Evolutionary conservation across 768 basidiomycete genomes (phyloP).

Genomic region (Megacollybia marginata): DNA sequence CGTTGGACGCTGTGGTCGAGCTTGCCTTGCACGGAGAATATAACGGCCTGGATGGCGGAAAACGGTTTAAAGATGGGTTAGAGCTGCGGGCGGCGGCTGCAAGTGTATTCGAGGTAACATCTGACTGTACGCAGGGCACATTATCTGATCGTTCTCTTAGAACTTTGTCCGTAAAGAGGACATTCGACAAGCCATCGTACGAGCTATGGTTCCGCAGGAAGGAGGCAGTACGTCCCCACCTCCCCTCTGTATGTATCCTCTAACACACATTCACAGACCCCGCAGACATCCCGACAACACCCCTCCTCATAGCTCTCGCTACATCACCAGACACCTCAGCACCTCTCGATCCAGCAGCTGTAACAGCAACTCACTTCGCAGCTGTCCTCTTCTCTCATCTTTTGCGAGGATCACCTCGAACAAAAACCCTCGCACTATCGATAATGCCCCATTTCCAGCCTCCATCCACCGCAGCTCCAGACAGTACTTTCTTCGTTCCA

Average conservation of each 20-base stretch:
- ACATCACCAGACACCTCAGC: conserved; percentile 50
- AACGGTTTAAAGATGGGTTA: conserved; percentile 56
- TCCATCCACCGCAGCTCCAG: conserved; percentile 14
- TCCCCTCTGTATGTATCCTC: neutral
- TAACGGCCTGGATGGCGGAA: conserved; percentile 54
- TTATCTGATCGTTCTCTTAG: conserved; percentile 22
- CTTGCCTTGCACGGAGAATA: conserved; percentile 86
- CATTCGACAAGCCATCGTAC: conserved; percentile 58
- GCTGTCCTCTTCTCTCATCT: conserved; percentile 76
- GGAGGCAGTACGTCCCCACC: conserved; percentile 25
- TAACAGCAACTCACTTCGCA: conserved; percentile 66
- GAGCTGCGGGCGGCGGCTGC: conserved; percentile 75
- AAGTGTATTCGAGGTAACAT: conserved; percentile 71
- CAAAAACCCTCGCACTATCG: conserved; percentile 55
- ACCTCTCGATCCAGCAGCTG: conserved; percentile 42
- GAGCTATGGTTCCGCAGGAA: conserved; percentile 63
- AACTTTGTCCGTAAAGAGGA: conserved; percentile 76
- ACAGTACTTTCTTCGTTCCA: conserved; percentile 63
- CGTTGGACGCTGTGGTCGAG: conserved; percentile 77
- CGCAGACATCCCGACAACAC: conserved; percentile 42
- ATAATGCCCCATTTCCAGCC: conserved; percentile 46
- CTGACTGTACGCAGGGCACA: conserved; percentile 1
- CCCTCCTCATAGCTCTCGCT: conserved; percentile 63
- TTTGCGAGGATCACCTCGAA: conserved; percentile 56
- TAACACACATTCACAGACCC: conserved; percentile 13